Base-by-base conservation (phyloP, 2,329 filamentous ascomycete species). In the Colletotrichum melonis region DNA sequence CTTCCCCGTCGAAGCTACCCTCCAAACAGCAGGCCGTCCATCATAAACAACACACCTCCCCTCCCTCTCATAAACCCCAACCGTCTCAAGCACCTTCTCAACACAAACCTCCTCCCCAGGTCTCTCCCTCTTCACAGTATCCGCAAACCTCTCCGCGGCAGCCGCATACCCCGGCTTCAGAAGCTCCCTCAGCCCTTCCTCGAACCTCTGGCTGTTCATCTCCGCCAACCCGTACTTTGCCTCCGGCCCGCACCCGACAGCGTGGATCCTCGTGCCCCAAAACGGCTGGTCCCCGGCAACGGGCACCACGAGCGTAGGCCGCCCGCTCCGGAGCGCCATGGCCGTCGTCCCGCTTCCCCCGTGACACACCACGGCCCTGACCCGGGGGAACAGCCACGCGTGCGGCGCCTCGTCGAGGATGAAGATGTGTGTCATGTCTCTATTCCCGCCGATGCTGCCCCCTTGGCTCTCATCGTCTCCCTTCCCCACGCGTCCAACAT, bases 221-320 rank as follows among this genome's bases (percentile, higher is more conserved):
- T 42, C 57, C 12, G 46, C 56, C 9, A 73, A n/a, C 2, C n/a
- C 58, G 14, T 70, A 69, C 22, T 32, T 38, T 22, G 57, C 57
- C 28, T 62, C 49, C 14, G 70, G 73, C 22, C 70, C 73, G 3
- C 62, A 71, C 4, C 70, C 73, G 4, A 14, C 49, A n/a, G 42
- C 58, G 14, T 14, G 12, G 11, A 75, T 56, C 35, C 65, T 46
- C 14, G 14, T 9, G 7, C 56, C 72, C 74, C 74, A 75, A 12
- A 75, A 72, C 26, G 66, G 62, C 73, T 73, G 70, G 62, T 73
- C 73, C 3, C 73, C 73, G 2, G 69, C 57, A 12, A 75, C 73
- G n/a, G 73, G 73, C 3, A 75, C 62, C 0, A 75, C 62, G 35
- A 73, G 66, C 28, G 66, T 64, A 9, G 73, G 73, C 38, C 54